Evolutionary conservation across 1,139 yeast species (phyloP), one percentile per base, ranked within the genome.

Genomic region (Magnusiomyces fungicola): DNA sequence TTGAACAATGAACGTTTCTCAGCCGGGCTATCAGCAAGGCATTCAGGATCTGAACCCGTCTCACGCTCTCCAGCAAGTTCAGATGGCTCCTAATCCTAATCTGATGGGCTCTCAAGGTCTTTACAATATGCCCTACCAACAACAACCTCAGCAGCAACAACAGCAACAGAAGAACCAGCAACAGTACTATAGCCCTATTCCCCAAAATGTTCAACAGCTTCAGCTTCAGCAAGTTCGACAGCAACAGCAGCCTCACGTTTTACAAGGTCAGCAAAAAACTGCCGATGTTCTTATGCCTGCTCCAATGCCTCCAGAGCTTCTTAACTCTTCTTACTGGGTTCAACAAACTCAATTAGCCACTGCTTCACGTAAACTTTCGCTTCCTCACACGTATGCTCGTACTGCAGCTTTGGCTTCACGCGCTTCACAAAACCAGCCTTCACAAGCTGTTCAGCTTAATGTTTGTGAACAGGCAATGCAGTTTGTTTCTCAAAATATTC

Each of bases 361-460:
- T 55, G 68, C 86, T 42, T 85, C 96, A 4, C 76, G 96, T 66
- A 80, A 79, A 56, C 78, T 90, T 16, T 69, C 73, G 52, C 69
- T 78, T 41, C 89, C 97, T 9, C 97, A 92, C 68, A 84, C 78
- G 58, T 92, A 89, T 67, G 98, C 98, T 2, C 78, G 97, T 55
- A 86, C 85, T 59, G 95, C 94, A 50, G 97, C 97, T 1, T 78
- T 87, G 51, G 78, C 86, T 58, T 86, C 92, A 16, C 56, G 62
- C 45, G 50, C 44, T 33, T 51, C 37, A 47, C 56, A 58, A 32
- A 55, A 49, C 25, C 55, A 33, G 48, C 56, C 58, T 24, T 55
- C 50, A 25, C 55, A 50, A 39, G 46, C 53, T 46, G 55, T 50
- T 37, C 55, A 59, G 3, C 48, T 62, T 46, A 67, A 69, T 1